Percentiles rank a stretch among this genome's conserved stretches.
Conservation (phyloP, 257 asterid species). For the Solanum dulcamara region DNA sequence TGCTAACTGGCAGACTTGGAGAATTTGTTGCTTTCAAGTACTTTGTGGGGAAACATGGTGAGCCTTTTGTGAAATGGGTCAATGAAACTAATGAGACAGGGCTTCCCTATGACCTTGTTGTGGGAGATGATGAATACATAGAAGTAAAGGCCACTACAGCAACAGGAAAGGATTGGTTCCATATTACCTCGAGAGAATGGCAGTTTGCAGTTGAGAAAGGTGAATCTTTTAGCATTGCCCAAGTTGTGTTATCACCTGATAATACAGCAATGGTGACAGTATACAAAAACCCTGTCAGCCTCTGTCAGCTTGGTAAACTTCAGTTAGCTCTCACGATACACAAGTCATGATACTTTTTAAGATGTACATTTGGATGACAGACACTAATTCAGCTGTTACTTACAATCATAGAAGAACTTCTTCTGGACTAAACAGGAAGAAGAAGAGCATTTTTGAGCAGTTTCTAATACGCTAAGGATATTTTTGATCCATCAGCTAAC, state of each 20-base stretch:
- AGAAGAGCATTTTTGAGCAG: too few relatives aligned
- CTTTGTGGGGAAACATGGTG: constrained; percentile 30
- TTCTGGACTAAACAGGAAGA: background rate
- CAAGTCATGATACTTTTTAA: background rate
- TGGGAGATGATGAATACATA: constrained; percentile 51
- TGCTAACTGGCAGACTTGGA: constrained; percentile 67
- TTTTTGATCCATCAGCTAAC: background rate
- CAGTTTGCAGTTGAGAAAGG: constrained; percentile 83
- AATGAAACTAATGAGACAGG: constrained; percentile 71
- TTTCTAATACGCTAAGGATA: too few relatives aligned
- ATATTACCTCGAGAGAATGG: constrained; percentile 72
- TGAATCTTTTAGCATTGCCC: constrained; percentile 77
- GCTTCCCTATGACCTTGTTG: constrained; percentile 65
- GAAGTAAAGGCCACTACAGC: constrained; percentile 85
- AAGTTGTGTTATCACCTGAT: constrained; percentile 41
- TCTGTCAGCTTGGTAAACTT: constrained; percentile 71
- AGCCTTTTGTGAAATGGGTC: constrained; percentile 56
- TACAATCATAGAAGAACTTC: background rate
- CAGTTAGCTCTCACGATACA: constrained; percentile 53
- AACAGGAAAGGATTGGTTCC: constrained; percentile 55
- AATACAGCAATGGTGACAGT: constrained; percentile 50
- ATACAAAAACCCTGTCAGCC: constrained; percentile 63
- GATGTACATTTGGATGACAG: background rate
- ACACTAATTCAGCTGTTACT: background rate
- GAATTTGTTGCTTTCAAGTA: constrained; percentile 68